Conservation (phyloP, 2,329 filamentous ascomycete species). For the Ramularia endophylla region DNA sequence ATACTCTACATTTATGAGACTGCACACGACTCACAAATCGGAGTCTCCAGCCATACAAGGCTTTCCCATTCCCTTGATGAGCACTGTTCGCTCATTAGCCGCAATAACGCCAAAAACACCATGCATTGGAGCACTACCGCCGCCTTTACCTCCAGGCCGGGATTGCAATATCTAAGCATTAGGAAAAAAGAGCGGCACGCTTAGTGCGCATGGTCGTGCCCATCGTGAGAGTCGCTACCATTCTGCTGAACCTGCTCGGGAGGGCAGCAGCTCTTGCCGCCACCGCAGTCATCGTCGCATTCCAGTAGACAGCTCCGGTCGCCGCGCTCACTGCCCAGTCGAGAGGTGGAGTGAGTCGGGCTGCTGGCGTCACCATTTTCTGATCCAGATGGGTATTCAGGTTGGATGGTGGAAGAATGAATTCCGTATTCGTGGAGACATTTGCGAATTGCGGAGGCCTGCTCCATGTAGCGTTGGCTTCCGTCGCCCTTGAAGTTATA, state of each 20-base stretch:
- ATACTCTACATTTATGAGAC: neutral
- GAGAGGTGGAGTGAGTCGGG: constrained; percentile 34
- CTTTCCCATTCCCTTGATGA: neutral
- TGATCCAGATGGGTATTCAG: constrained; percentile 57
- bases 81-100: neutral
- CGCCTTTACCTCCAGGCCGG: neutral
- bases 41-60: neutral
- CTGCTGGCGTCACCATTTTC: constrained; percentile 36
- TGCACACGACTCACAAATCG: neutral
- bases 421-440: constrained; percentile 96
- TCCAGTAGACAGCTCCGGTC: constrained; percentile 38
- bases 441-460: constrained; percentile 73
- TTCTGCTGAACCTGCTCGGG: constrained; percentile 20
- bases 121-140: neutral
- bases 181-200: too few relatives aligned
- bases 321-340: constrained; percentile 25
- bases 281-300: constrained; percentile 39
- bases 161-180: neutral
- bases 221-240: constrained; percentile 11
- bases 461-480: constrained; percentile 76
- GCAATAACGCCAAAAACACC: neutral
- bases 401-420: constrained; percentile 95
- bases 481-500: constrained; percentile 80
- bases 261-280: constrained; percentile 37
- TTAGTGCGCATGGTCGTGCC: constrained; percentile 4